These are phyloP conservation scores for Berberis thunbergii DNA, from an alignment of 164 flowering plant genomes.

Conservation along the genomic window DNA sequence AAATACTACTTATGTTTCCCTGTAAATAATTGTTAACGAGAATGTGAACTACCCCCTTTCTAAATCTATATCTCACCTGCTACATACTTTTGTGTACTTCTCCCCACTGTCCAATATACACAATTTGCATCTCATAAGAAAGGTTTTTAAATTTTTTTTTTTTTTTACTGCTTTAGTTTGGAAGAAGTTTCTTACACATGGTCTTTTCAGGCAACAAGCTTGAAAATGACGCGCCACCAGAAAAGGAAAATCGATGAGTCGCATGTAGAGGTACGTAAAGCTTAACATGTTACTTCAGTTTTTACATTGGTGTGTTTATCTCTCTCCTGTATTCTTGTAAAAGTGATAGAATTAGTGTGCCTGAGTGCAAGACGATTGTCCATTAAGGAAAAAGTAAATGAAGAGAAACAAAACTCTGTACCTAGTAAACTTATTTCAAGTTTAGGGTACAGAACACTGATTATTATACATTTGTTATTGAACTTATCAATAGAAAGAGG, in stretches of 20 bases:
- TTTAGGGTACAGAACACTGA: too few relatives aligned
- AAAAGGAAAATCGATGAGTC: slow-evolving; percentile 95
- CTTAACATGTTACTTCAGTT: background rate
- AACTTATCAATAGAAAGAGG: too few relatives aligned
- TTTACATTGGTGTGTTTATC: background rate
- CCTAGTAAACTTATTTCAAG: too few relatives aligned
- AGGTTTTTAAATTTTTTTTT: background rate
- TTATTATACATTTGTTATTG: too few relatives aligned
- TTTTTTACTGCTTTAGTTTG: slow-evolving; percentile 10
- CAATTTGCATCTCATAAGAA: too few relatives aligned
- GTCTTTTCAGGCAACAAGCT: slow-evolving; percentile 63
- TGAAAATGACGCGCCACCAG: slow-evolving; percentile 97
- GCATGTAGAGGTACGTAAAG: slow-evolving; percentile 71
- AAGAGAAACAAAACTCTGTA: too few relatives aligned
- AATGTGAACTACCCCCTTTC: background rate
- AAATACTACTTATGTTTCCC: background rate
- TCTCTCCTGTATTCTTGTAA: background rate
- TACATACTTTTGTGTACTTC: background rate
- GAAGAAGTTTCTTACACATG: slow-evolving; percentile 14
- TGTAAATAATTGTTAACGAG: too few relatives aligned
- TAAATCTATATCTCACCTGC: background rate
- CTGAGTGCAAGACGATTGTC: too few relatives aligned
- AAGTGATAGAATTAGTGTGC: background rate
- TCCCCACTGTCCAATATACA: background rate
- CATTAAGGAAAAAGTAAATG: too few relatives aligned